A percentile compares a stretch with the other conserved stretches of the same genome.
Evolutionary conservation across 305 asterid genomes (phyloP).

Genomic region (Andrographis paniculata): DNA sequence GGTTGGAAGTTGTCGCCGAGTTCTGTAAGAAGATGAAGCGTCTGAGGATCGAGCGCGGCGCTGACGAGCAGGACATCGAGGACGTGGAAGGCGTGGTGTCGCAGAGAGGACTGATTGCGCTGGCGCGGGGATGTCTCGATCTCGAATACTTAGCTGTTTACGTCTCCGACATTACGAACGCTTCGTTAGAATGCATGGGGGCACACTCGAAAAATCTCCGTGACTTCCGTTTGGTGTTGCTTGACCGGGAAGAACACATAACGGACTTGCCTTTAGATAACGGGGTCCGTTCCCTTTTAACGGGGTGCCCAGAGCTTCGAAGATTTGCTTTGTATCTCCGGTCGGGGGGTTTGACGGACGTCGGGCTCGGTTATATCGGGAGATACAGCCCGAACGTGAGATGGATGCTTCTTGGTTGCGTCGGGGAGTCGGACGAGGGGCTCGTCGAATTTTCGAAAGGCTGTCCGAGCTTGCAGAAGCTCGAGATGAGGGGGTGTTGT

Average conservation of each 20-base stretch:
- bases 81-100: slow-evolving; percentile 90
- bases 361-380: slow-evolving; percentile 76
- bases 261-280: slow-evolving; percentile 87
- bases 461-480: slow-evolving; percentile 75
- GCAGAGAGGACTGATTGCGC: slow-evolving; percentile 70
- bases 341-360: slow-evolving; percentile 72
- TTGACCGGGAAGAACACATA: slow-evolving; percentile 62
- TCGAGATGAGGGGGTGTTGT: slow-evolving; percentile 86
- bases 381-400: slow-evolving; percentile 59
- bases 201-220: slow-evolving; percentile 48
- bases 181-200: slow-evolving; percentile 62
- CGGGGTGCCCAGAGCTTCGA: slow-evolving; percentile 58
- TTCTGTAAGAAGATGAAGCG: slow-evolving; percentile 68
- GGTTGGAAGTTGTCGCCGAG: slow-evolving; percentile 66
- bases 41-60: slow-evolving; percentile 90
- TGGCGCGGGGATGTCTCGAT: slow-evolving; percentile 75
- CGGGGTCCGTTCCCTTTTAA: slow-evolving; percentile 70
- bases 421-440: slow-evolving; percentile 80
- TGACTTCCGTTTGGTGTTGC: slow-evolving; percentile 91
- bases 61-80: slow-evolving; percentile 80
- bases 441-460: slow-evolving; percentile 80
- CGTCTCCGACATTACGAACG: slow-evolving; percentile 80
- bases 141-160: slow-evolving; percentile 83
- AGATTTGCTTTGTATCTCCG: slow-evolving; percentile 89
- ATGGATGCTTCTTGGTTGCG: slow-evolving; percentile 94